Evolutionary conservation across 768 basidiomycete species (phyloP), one percentile per base, ranked within the genome.

Genomic region (Termitomyces sp.): DNA sequence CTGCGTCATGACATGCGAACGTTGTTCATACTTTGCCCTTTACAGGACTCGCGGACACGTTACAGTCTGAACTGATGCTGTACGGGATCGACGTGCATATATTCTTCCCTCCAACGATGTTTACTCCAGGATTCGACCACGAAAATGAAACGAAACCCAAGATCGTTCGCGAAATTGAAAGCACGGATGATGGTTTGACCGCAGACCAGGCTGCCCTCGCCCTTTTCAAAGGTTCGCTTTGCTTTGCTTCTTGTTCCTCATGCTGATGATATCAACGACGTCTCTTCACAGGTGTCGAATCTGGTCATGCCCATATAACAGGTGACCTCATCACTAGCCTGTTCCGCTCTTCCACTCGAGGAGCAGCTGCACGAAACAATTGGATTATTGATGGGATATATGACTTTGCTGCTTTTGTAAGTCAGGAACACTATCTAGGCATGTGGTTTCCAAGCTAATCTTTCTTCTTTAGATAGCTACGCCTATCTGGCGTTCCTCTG

Each of bases 101-200:
- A 44, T 93, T 85, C 73, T 87, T 92, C 73, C 93, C 95, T 0
- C 81, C 81, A 1, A 91, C 91, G 1, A 95, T 97, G 76, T 82
- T 76, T 62, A 85, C 84, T 0, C 87, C 91, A 0, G 92, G 93
- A 0, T 89, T 77, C 60, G 85, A 88, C 18, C 78, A 81, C 51
- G 94, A 95, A 69, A 85, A 89, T 69, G 81, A 79, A 65, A 80
- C 78, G 8, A 96, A 96, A 65, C 95, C 93, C 0, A 77, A 76
- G 30, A 80, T 96, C 58, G 85, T 85, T 10, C 79, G 79, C 51
- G 85, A 87, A 62, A 87, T 97, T 43, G 95, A 95, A 68, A 87
- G 83, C 39, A 73, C 78, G 0, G 93, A 94, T 66, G 79, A 76
- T 27, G 85, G 86, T 0, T 58, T 84, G 56, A 82, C 82, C 3